Conservation (phyloP, 148 eudicot species). For the Rhododendron henanense region DNA sequence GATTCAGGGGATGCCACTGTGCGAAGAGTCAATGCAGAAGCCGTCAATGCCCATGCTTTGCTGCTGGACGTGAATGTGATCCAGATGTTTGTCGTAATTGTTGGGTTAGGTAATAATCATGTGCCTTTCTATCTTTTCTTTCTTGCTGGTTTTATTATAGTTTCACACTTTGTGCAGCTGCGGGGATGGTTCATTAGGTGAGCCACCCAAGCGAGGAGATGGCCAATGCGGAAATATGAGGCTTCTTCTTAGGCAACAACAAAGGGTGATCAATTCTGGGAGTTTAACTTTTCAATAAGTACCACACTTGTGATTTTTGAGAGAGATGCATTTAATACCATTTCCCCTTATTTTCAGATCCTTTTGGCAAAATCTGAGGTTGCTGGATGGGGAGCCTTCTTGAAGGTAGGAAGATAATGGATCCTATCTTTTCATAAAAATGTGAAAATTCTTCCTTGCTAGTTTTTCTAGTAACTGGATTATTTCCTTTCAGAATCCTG, state of each 20-base stretch:
- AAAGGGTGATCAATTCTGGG: constrained; percentile 45
- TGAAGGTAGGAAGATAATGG: constrained; percentile 52
- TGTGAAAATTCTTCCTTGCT: background rate
- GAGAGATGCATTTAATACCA: background rate
- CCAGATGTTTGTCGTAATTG: constrained; percentile 98
- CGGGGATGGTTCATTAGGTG: constrained; percentile 80
- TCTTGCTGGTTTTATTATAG: background rate
- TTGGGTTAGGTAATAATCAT: constrained; percentile 78
- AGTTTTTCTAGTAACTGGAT: constrained; percentile 12
- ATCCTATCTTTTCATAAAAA: background rate
- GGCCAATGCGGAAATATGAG: constrained; percentile 94
- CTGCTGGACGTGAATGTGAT: constrained; percentile 96
- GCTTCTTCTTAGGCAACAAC: constrained; percentile 80
- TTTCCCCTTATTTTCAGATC: constrained; percentile 37
- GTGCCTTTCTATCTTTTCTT: background rate
- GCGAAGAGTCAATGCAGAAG: constrained; percentile 98
- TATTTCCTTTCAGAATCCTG: constrained; percentile 51
- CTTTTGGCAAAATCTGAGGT: constrained; percentile 81
- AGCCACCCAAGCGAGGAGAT: constrained; percentile 74
- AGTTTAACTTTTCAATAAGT: background rate
- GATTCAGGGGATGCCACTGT: constrained; percentile 96
- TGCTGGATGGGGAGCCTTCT: constrained; percentile 97
- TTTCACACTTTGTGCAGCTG: constrained; percentile 48
- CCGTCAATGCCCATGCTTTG: constrained; percentile 95
- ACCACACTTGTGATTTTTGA: background rate